Conservation (phyloP, 2,329 filamentous ascomycete species). For the Colletotrichum trifolii region DNA sequence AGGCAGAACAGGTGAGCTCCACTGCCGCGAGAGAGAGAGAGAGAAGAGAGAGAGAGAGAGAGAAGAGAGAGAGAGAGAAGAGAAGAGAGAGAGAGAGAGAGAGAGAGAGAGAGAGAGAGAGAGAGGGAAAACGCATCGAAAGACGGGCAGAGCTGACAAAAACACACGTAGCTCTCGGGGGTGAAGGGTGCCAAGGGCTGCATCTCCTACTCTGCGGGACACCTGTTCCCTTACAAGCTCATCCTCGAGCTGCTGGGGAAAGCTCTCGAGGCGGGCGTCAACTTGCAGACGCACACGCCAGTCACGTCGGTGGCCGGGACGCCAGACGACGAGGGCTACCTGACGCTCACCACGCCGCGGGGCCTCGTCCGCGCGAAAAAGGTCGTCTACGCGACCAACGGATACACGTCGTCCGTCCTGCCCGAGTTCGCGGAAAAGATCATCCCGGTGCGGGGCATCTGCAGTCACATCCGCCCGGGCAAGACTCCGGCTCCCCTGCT, state of each 20-base stretch:
- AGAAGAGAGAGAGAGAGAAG: too few species aligned
- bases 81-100: too few species aligned
- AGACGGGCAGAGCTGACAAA: conserved; percentile 44
- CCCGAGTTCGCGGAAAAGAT: conserved; percentile 40
- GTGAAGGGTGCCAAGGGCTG: conserved; percentile 52
- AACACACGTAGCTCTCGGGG: conserved; percentile 53
- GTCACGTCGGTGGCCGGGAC: not conserved
- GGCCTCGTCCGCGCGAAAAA: conserved; percentile 38
- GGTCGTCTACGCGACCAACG: conserved; percentile 44
- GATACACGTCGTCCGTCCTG: conserved; percentile 41
- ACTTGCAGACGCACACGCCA: conserved; percentile 41
- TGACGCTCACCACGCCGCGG: conserved; percentile 37
- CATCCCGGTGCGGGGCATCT: conserved; percentile 42
- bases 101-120: too few species aligned
- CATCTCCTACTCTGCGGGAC: conserved; percentile 47
- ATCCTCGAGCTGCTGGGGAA: conserved; percentile 41
- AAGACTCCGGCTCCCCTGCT: conserved; percentile 49
- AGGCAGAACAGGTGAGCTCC: conserved; percentile 44
- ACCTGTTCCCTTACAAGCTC: conserved; percentile 44
- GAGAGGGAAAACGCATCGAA: conserved; percentile 41
- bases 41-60: too few species aligned
- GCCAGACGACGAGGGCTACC: conserved; percentile 13
- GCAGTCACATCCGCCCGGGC: conserved; percentile 47
- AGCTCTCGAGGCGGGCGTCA: conserved; percentile 39
- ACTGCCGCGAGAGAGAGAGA: too few species aligned